Evolutionary conservation across 257 asterid genomes (phyloP), one percentile per base, ranked within the genome.

Genomic region (Fraxinus quadrangulata): DNA sequence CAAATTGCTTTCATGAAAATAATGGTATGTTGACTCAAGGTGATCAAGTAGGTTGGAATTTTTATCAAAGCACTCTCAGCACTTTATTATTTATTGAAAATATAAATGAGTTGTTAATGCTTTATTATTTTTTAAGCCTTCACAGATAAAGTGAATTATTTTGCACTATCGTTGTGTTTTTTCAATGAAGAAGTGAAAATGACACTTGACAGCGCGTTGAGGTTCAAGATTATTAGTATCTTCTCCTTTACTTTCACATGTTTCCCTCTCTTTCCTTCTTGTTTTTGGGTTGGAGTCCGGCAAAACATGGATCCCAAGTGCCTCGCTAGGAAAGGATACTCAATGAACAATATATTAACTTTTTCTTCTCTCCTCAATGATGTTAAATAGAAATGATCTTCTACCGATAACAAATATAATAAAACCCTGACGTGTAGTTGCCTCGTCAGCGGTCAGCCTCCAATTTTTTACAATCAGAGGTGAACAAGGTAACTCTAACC

Each of bases 61-160:
- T 78, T 79, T 82, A 83, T 86, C 80, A 79, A 86, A 86, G 84
- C 83, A 81, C 74, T 68, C 81, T 81, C 81, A 73, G 75, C 84
- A 70, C 59, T 81, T 65, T 28, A 51, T 6, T 51, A 47, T 33
- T n/a, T 56, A n/a, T n/a, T 1, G 21, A 56, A 19, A n/a, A 56
- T n/a, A 56, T 19, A 56, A 56, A 56, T 56, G 66, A 17, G 66
- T n/a, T n/a, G 6, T 5, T 19, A 56, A n/a, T 56, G 66, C 66
- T 56, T 31, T 59, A 70, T n/a, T 71, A 67, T 75, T 81, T 65
- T 49, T 40, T 24, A 80, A 69, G 77, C 77, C 84, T 71, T 79
- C 51, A 79, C 70, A 3, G 72, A 31, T 74, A 77, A 82, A 7
- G 59, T 13, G 17, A 47, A 13, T 47, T 13, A 47, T 47, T 47